These are phyloP conservation scores for sweet orange (Citrus sinensis) DNA, from an alignment of 345 rosid species.

Conservation along the genomic window DVS_A1.0 CM039162.1:28560501-28561000, in stretches of 20 bases:
- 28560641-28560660: slow-evolving; percentile 40
- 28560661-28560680: slow-evolving; percentile 43
- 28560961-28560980: slow-evolving; percentile 3
- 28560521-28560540: not conserved
- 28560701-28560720: slow-evolving; percentile 55
- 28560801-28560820: slow-evolving; percentile 94
- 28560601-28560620: slow-evolving; percentile 22
- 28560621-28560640: slow-evolving; percentile 32
- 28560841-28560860: slow-evolving; percentile 43
- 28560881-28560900: slow-evolving; percentile 38
- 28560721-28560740: slow-evolving; percentile 88
- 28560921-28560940: slow-evolving; percentile 38
- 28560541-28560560: not conserved
- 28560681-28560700: slow-evolving; percentile 59
- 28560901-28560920: slow-evolving; percentile 50
- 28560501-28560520: slow-evolving; percentile 4
- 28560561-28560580: slow-evolving; percentile 4
- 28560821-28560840: slow-evolving; percentile 80
- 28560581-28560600: slow-evolving; percentile 18
- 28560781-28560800: slow-evolving; percentile 96
- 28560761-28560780: slow-evolving; percentile 92
- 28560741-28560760: slow-evolving; percentile 72
- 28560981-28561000: slow-evolving; percentile 1
- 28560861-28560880: slow-evolving; percentile 51
- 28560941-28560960: slow-evolving; percentile 14